Evolutionary conservation across 345 rosid genomes (phyloP).

Genomic region (Euphorbia lathyris): DNA sequence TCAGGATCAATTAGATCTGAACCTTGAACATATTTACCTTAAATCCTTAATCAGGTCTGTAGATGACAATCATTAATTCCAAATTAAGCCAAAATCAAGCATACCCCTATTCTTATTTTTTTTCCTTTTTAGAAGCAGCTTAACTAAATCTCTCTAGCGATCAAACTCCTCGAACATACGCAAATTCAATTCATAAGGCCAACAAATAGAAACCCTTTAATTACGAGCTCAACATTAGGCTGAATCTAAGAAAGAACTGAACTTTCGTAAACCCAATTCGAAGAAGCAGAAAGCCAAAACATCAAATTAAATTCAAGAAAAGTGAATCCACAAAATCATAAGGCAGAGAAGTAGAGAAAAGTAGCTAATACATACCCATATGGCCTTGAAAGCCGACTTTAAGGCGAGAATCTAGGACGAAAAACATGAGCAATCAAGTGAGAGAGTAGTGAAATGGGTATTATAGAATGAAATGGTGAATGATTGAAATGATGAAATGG

Average conservation of each 20-base stretch:
- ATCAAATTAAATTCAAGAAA: background rate
- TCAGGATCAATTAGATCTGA: constrained; percentile 16
- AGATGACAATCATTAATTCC: background rate
- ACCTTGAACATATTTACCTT: constrained; percentile 16
- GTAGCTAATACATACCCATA: too few relatives aligned
- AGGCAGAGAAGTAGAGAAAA: too few relatives aligned
- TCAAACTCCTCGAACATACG: background rate
- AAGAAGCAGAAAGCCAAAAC: background rate
- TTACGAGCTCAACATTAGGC: background rate
- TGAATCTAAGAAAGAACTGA: background rate
- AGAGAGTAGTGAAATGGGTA: background rate
- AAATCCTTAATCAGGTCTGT: constrained; percentile 15
- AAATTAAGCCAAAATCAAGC: constrained; percentile 15
- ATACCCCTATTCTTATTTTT: constrained; percentile 7
- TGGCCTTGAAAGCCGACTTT: background rate
- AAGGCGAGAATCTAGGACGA: constrained; percentile 15
- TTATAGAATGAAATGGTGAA: background rate
- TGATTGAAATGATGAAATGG: background rate
- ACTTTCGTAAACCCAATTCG: background rate
- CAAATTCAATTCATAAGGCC: background rate
- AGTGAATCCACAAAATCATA: background rate
- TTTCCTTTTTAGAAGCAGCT: constrained; percentile 1
- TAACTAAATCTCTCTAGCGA: background rate
- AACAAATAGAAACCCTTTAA: constrained; percentile 9
- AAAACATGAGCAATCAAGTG: background rate